Evolutionary conservation across 2,329 filamentous ascomycete genomes (phyloP).

Genomic region (Graphiopsis chlorocephala): DNA sequence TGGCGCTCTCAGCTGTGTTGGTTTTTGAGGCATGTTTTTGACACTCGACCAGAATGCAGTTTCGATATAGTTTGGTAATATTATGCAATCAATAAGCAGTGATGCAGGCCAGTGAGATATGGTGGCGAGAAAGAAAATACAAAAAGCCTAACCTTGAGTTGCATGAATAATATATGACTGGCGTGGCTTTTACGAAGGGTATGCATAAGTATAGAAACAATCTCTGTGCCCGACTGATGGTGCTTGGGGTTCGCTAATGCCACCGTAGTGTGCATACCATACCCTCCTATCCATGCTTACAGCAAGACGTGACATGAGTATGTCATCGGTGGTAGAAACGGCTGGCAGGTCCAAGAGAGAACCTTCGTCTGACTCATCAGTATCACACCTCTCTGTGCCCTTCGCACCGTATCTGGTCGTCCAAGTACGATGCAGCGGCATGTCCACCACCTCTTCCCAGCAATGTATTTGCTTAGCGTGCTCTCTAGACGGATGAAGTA

Average conservation of each 20-base stretch:
- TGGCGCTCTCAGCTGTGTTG: neutral
- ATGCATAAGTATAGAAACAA: neutral
- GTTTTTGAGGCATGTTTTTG: neutral
- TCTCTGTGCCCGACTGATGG: conserved; percentile 1
- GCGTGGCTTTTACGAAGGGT: neutral
- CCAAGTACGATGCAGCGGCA: neutral
- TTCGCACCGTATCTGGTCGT: neutral
- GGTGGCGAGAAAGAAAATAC: neutral
- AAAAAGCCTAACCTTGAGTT: neutral
- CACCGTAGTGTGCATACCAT: conserved; percentile 1
- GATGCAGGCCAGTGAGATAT: neutral
- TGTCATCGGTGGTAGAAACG: conserved; percentile 11
- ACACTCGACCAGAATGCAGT: neutral
- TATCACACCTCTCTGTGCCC: conserved; percentile 5
- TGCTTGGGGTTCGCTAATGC: neutral
- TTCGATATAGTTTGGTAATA: neutral
- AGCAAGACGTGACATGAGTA: neutral
- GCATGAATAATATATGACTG: conserved; percentile 6
- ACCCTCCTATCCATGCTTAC: conserved; percentile 9
- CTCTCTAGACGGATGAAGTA: conserved; percentile 1
- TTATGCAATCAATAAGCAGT: neutral
- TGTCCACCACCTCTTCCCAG: neutral
- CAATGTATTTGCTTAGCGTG: neutral
- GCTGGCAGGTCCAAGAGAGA: conserved; percentile 3
- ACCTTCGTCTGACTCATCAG: conserved; percentile 15